A percentile compares a stretch with the other conserved stretches of the same genome.
Evolutionary conservation across 129 eudicot species (phyloP).

Genomic region (Escallonia rubra): DNA sequence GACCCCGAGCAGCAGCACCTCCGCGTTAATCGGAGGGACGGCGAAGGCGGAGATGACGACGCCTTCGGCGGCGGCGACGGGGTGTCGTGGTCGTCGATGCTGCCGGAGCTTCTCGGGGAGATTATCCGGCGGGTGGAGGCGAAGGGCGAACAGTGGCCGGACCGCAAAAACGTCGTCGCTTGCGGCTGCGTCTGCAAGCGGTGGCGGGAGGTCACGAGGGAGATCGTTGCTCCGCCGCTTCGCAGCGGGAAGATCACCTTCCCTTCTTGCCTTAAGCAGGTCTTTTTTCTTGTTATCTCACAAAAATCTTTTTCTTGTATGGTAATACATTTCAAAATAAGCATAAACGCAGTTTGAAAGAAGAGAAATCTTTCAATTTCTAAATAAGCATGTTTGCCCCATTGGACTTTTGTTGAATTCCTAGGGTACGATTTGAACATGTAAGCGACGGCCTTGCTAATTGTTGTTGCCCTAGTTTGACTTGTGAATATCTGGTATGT

Average conservation of each 20-base stretch:
- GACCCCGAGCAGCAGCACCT: not conserved
- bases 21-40: not conserved
- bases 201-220: conserved; percentile 72
- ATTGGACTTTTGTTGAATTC: too few relatives aligned
- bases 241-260: conserved; percentile 70
- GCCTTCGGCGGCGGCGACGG: conserved; percentile 10
- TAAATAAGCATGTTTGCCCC: too few relatives aligned
- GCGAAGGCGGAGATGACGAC: conserved; percentile 6
- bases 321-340: too few relatives aligned
- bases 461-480: too few relatives aligned
- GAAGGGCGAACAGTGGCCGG: conserved; percentile 73
- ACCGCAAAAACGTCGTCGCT: conserved; percentile 64
- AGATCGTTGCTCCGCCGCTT: conserved; percentile 43
- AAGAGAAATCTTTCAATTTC: too few relatives aligned
- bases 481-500: too few relatives aligned
- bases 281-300: not conserved
- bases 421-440: too few relatives aligned
- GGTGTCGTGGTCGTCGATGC: conserved; percentile 57
- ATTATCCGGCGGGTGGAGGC: conserved; percentile 72
- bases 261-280: conserved; percentile 90
- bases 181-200: conserved; percentile 81
- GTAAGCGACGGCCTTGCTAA: too few relatives aligned
- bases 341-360: too few relatives aligned
- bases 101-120: conserved; percentile 90
- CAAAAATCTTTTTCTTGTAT: too few relatives aligned